phyloP scores from a whole-genome alignment of 148 eudicot genomes.

The Arctostaphylos glauca region DNA sequence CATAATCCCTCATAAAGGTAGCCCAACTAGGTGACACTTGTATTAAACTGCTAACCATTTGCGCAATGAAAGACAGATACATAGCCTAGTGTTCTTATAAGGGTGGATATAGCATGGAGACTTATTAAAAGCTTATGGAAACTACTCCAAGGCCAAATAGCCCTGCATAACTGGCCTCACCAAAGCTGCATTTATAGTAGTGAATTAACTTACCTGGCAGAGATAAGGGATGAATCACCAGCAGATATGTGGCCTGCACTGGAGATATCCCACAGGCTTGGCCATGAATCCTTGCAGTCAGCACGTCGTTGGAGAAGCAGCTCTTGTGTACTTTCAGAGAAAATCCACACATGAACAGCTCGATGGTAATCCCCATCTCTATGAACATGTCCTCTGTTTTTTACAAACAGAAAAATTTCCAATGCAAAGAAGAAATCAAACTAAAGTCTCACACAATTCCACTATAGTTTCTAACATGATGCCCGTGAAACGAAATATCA shows the following conservation, averaged over 20 bases:
- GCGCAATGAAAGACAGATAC: background rate
- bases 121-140: background rate
- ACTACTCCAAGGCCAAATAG: background rate
- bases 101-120: background rate
- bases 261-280: conserved; percentile 90
- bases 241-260: conserved; percentile 99
- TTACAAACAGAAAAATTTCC: conserved; percentile 16
- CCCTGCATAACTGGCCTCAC: conserved; percentile 1
- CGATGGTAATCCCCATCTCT: conserved; percentile 96
- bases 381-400: conserved; percentile 61
- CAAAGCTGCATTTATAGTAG: background rate
- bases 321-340: conserved; percentile 83
- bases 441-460: background rate
- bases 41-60: background rate
- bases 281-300: conserved; percentile 91
- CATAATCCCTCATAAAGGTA: background rate
- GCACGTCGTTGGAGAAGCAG: conserved; percentile 80
- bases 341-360: conserved; percentile 95
- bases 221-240: conserved; percentile 81
- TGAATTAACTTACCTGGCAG: conserved; percentile 58
- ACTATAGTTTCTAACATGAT: background rate
- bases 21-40: background rate
- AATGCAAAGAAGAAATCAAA: background rate
- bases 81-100: background rate
- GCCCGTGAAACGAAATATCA: background rate